These are phyloP conservation scores for Rasamsonia emersonii DNA, from an alignment of 2,329 filamentous ascomycete genomes.

Conservation along the genomic window DNA sequence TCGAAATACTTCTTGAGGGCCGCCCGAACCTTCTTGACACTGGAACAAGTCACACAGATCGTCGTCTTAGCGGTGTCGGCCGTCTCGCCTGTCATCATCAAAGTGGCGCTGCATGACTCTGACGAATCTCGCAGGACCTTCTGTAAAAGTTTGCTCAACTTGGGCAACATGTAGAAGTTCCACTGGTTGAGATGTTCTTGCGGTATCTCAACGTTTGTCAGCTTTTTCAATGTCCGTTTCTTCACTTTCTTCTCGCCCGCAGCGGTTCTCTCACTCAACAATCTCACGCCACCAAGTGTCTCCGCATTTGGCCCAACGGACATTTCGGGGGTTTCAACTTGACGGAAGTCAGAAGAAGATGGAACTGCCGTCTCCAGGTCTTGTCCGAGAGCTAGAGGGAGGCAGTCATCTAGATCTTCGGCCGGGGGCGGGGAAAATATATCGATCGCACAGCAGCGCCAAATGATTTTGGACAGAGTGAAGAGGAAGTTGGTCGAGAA, in stretches of 20 bases:
- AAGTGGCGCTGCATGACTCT: constrained; percentile 53
- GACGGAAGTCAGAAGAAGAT: neutral
- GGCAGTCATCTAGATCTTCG: constrained; percentile 33
- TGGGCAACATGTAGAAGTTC: constrained; percentile 50
- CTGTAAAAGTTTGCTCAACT: constrained; percentile 50
- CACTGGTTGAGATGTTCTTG: constrained; percentile 49
- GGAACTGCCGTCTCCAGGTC: constrained; percentile 19
- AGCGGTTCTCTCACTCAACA: constrained; percentile 14
- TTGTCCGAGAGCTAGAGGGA: constrained; percentile 32
- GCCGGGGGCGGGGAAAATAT: constrained; percentile 32
- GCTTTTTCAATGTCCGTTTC: constrained; percentile 36
- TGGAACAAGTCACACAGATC: constrained; percentile 56
- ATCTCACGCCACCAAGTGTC: constrained; percentile 13
- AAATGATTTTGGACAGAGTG: constrained; percentile 33
- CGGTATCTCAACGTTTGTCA: constrained; percentile 45
- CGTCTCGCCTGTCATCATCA: constrained; percentile 53
- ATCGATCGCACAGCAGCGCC: constrained; percentile 35
- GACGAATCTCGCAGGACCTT: constrained; percentile 50
- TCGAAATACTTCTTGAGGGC: constrained; percentile 50
- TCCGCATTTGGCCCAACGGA: neutral
- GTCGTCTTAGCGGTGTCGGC: constrained; percentile 51
- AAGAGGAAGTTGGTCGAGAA: constrained; percentile 39
- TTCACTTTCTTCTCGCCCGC: constrained; percentile 23
- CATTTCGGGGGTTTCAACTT: neutral
- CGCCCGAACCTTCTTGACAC: constrained; percentile 48